phyloP scores from a whole-genome alignment of 176 grass and related monocot genomes.

The Thalia dealbata region DNA sequence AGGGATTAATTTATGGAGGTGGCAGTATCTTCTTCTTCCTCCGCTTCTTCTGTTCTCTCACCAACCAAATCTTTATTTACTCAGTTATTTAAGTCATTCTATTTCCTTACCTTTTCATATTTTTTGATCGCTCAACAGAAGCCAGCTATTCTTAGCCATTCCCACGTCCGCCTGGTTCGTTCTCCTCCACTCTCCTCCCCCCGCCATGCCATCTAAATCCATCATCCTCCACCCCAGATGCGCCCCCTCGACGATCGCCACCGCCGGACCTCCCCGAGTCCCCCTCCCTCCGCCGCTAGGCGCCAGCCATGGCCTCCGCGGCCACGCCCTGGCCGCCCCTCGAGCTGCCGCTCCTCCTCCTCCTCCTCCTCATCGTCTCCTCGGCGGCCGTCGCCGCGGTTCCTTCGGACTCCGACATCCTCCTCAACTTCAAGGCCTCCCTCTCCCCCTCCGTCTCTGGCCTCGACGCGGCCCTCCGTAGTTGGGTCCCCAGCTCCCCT shows the following conservation, averaged over 20 bases:
- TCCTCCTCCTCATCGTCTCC: background rate
- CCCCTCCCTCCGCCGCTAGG: constrained; percentile 1
- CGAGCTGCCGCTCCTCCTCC: background rate
- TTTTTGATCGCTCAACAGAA: background rate
- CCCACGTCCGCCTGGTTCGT: constrained; percentile 11
- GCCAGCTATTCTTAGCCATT: constrained; percentile 55
- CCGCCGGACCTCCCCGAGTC: constrained; percentile 19
- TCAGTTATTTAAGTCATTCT: background rate
- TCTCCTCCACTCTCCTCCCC: background rate
- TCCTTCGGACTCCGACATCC: constrained; percentile 16
- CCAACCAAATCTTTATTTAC: background rate
- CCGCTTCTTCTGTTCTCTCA: background rate
- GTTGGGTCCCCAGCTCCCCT: constrained; percentile 15
- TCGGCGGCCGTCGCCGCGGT: background rate
- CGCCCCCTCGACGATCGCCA: constrained; percentile 26
- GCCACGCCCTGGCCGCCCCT: constrained; percentile 1
- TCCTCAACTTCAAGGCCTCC: constrained; percentile 29
- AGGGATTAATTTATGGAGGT: no score
- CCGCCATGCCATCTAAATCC: constrained; percentile 12
- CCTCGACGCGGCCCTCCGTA: background rate
- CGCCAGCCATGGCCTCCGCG: background rate
- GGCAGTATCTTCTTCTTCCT: no score
- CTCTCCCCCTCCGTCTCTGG: background rate
- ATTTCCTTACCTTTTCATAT: background rate
- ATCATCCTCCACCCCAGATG: background rate